A percentile compares a stretch with the other conserved stretches of the same genome.
These are phyloP conservation scores for Typha latifolia DNA, from an alignment of 176 grass and related monocot genomes.

Conservation along the genomic window DNA sequence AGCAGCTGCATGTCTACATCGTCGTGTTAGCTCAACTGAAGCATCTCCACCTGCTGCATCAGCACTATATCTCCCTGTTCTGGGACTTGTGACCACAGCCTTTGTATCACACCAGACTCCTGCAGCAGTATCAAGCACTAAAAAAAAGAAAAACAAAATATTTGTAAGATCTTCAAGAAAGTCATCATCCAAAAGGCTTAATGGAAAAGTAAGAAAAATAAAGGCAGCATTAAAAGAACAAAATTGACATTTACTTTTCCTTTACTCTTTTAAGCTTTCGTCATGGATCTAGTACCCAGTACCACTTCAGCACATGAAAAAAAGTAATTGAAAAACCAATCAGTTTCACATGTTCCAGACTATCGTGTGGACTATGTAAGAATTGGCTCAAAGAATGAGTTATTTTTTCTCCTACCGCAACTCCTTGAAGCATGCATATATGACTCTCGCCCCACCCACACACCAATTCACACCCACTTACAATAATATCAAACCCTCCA, in stretches of 20 bases:
- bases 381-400: not conserved
- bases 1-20: constrained; percentile 95
- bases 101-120: constrained; percentile 99
- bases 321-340: not conserved
- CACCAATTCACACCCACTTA: too few relatives aligned
- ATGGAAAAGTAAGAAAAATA: not conserved
- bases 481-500: too few relatives aligned
- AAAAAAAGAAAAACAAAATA: constrained; percentile 20
- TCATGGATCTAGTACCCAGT: not conserved
- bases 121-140: constrained; percentile 94
- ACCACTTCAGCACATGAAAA: not conserved
- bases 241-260: not conserved
- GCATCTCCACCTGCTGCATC: constrained; percentile 87
- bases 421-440: too few relatives aligned
- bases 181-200: constrained; percentile 5
- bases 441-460: too few relatives aligned
- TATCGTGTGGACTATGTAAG: not conserved
- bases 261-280: not conserved
- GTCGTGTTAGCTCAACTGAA: constrained; percentile 73
- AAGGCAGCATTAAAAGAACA: not conserved
- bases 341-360: not conserved
- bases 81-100: constrained; percentile 85
- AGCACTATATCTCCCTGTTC: constrained; percentile 88
- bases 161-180: constrained; percentile 6
- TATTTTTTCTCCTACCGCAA: too few relatives aligned